Evolutionary conservation across 2,329 filamentous ascomycete species (phyloP).

Genomic region (Penicillium glabrum): DNA sequence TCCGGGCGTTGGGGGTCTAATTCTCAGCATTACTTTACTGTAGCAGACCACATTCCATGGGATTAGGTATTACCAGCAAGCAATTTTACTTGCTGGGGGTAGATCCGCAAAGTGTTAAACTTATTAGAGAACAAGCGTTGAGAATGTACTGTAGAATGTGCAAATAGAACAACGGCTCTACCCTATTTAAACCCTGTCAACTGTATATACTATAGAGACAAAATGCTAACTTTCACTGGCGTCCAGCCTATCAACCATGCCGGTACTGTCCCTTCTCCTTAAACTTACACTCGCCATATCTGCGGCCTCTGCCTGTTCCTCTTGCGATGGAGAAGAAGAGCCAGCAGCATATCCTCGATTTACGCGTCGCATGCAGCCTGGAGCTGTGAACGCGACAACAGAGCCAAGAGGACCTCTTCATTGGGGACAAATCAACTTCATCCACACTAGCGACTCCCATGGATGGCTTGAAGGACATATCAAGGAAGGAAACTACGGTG

Average conservation of each 20-base stretch:
- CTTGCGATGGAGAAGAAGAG: constrained; percentile 3
- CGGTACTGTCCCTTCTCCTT: constrained; percentile 2
- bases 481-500: constrained; percentile 63
- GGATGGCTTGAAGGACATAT: constrained; percentile 62
- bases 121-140: neutral
- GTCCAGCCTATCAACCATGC: neutral
- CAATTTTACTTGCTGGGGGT: too few relatives aligned
- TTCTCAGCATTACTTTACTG: too few relatives aligned
- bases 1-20: too few relatives aligned
- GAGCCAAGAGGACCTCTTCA: constrained; percentile 3
- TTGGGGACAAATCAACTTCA: constrained; percentile 64
- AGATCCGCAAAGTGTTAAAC: neutral
- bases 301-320: constrained; percentile 3
- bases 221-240: too few relatives aligned
- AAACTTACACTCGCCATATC: neutral
- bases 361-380: constrained; percentile 11
- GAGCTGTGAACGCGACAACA: neutral
- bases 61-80: too few relatives aligned
- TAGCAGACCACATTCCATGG: too few relatives aligned
- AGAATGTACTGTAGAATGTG: neutral
- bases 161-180: neutral
- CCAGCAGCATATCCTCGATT: constrained; percentile 2
- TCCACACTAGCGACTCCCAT: constrained; percentile 64
- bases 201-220: too few relatives aligned
- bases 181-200: too few relatives aligned